Evolutionary conservation across 1,139 yeast species (phyloP).

Genomic region (Groenewaldozyma sp.): DNA sequence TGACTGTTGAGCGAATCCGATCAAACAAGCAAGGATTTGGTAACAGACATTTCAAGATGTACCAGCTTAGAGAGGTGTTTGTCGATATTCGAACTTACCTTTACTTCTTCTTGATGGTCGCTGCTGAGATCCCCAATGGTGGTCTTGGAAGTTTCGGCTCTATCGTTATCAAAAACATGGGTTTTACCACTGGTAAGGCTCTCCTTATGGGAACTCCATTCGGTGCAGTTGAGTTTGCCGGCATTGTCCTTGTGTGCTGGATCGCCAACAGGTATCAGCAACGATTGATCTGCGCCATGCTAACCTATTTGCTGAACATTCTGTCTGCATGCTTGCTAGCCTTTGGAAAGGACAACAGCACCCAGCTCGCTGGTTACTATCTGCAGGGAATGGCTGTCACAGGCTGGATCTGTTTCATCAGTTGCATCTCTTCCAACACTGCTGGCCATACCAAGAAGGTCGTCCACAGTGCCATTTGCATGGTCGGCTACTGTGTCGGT

Average conservation of each 20-base stretch:
- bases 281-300: conserved; percentile 7
- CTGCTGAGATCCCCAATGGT: conserved; percentile 21
- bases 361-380: conserved; percentile 8
- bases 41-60: conserved; percentile 38
- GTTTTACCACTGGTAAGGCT: conserved; percentile 9
- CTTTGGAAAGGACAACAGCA: conserved; percentile 5
- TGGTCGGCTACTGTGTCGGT: conserved; percentile 59
- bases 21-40: conserved; percentile 41
- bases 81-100: conserved; percentile 37
- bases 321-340: conserved; percentile 6
- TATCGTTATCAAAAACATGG: conserved; percentile 9
- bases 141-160: conserved; percentile 16
- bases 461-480: conserved; percentile 48
- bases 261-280: conserved; percentile 5
- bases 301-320: background rate
- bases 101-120: conserved; percentile 24
- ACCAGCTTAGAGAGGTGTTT: conserved; percentile 38
- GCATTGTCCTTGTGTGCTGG: conserved; percentile 7
- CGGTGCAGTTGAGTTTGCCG: conserved; percentile 9
- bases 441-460: conserved; percentile 66
- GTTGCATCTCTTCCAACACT: conserved; percentile 36
- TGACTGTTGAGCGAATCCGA: conserved; percentile 9
- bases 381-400: background rate
- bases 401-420: conserved; percentile 8
- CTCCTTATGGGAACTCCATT: conserved; percentile 10